Evolutionary conservation across 2,329 filamentous ascomycete genomes (phyloP), one percentile per base, ranked within the genome.

Genomic region (Aureobasidium lini): DNA sequence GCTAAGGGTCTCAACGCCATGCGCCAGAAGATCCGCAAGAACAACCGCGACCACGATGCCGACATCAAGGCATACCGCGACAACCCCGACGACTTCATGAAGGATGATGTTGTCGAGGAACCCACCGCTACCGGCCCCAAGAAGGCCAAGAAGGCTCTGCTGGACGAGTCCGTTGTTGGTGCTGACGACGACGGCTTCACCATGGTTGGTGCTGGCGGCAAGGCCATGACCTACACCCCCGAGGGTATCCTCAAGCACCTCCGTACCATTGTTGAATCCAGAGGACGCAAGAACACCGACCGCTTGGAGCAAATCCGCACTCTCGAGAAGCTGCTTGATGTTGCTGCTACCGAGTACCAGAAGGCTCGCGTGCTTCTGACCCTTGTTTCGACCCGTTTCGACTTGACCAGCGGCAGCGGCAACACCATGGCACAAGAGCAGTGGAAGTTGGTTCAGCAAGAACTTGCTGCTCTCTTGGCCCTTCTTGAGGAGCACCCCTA

Each of bases 221-320:
- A 90, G 74, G 85, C 90, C 56, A 81, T 97, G 60, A 86, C 89
- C 69, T 97, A 95, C 76, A 99, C 95, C 11, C 89, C 93, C 23
- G 94, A 99, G 79, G 94, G 92, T 74, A 99, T 99, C 71, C 88
- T 97, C 75, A 99, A 99, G 81, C 91, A 97, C 75, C 83, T 99
- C 56, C 86, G 93, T 60, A 84, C 86, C 56, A 97, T 99, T 70
- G 81, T 97, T 72, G 94, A 99, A 79, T 92, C 93, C 61, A 85
- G 94, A 79, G 94, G 94, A 73, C 95, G 96, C 82, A 99, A 99
- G 84, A 97, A 97, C 81, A 96, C 94, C 65, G 94, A 99, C 75
- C 87, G 91, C 50, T 72, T 84, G 48, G 94, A 99, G 77, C 94
- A 99, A 77, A 97, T 99, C 76, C 87, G 88, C 75, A 87, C 93